Base-by-base conservation (phyloP, 371 early-diverging fungal genomes). In the Mortierella sp. region DNA sequence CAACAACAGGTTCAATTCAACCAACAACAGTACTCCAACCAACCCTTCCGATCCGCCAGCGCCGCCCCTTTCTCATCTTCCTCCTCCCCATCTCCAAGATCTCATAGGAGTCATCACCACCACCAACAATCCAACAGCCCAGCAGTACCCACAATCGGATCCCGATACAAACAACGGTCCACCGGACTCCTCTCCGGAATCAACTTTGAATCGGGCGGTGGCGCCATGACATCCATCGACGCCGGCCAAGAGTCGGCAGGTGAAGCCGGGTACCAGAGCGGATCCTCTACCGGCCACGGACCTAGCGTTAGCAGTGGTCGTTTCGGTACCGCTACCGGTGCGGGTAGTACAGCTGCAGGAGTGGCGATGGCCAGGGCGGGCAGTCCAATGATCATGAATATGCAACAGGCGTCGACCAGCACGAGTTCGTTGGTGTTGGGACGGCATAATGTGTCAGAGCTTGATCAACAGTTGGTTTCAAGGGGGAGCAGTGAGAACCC, bases 401-500 rank as follows among this genome's bases (percentile, higher is more conserved):
- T 70, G 55, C 84, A 84, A 68, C 71, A 77, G 48, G 75, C 75
- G 51, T 81, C 81, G 24, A 78, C 81, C 18, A 84, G 84, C 44
- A 84, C 85, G 2, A 84, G 85, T 21, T 81, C 81, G 49, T 71
- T 84, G 48, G 81, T 84, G 58, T 29, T 76, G 1, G 85, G 85
- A 51, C 65, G 85, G 16, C 85, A 84, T 63, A 84, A 84, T n/a
- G 74, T 84, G 21, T 78, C 85, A 4, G 85, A 84, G 51, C 78
- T 76, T 65, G 85, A 84, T 60, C 85, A 84, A 29, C 85, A 84
- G 49, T 56, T 84, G 72, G 81, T 81, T 24, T 78, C 78, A 1
- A 73, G 85, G 35, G 85, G 79, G 21, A 84, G 85, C 21, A 81
- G 81, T 41, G 85, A 84, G 77, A 84, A 81, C 54, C 4, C 63